Evolutionary conservation across 106 monocot species (phyloP).

Genomic region (Posidonia australis): DNA sequence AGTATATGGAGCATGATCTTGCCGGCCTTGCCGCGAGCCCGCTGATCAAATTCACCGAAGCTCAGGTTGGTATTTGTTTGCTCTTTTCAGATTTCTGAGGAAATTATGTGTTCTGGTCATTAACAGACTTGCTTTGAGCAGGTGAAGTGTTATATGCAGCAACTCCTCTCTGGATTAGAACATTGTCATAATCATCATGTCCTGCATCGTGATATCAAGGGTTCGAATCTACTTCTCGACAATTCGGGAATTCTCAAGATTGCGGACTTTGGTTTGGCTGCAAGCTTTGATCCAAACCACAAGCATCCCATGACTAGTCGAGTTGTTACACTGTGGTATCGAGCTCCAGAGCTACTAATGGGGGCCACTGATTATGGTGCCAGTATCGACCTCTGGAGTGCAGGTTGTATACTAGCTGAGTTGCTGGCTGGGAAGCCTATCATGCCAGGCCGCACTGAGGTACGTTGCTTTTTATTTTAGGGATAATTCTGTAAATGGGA

Average conservation of each 20-base stretch:
- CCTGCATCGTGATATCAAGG: constrained; percentile 24
- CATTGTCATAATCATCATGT: constrained; percentile 20
- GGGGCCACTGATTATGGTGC: constrained; percentile 28
- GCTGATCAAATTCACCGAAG: constrained; percentile 19
- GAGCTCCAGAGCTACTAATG: constrained; percentile 23
- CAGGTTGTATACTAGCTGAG: constrained; percentile 24
- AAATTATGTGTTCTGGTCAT: neutral
- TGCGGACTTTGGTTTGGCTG: constrained; percentile 26
- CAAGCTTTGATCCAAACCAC: constrained; percentile 15
- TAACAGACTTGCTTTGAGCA: neutral
- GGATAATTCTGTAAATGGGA: neutral
- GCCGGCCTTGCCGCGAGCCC: constrained; percentile 16
- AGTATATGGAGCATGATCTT: constrained; percentile 33
- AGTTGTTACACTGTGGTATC: constrained; percentile 28
- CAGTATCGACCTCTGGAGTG: constrained; percentile 24
- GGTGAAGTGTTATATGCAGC: constrained; percentile 29
- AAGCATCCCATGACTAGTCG: constrained; percentile 20
- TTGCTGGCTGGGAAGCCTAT: constrained; percentile 16
- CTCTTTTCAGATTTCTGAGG: neutral
- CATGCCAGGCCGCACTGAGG: constrained; percentile 27
- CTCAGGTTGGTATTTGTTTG: constrained; percentile 14
- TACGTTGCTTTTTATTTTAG: neutral
- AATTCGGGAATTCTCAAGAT: constrained; percentile 22
- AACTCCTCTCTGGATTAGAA: constrained; percentile 16
- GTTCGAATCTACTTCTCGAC: constrained; percentile 25